Percentiles rank a stretch among this genome's conserved stretches.
phyloP scores from a whole-genome alignment of 108 stramenopile genomes.

The Cyclotella sp. region DNA sequence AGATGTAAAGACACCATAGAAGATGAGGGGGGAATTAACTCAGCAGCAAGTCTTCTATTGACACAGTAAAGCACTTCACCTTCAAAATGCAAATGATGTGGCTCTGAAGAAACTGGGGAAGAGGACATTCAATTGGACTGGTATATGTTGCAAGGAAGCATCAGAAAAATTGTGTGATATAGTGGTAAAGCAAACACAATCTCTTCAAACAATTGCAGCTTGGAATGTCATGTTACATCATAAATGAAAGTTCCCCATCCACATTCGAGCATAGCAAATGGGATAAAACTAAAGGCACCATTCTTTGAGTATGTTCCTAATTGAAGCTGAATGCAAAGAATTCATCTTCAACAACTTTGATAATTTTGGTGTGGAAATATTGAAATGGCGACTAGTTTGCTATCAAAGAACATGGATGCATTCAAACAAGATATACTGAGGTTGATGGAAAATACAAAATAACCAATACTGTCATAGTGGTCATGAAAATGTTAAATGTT shows the following conservation, averaged over 20 bases:
- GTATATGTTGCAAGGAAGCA: not conserved
- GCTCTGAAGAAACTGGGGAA: not conserved
- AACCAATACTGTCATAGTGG: too few species aligned
- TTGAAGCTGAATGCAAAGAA: too few species aligned
- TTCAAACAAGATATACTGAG: too few species aligned
- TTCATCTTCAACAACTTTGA: too few species aligned
- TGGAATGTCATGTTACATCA: not conserved
- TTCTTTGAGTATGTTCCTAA: not conserved
- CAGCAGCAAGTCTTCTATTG: not conserved
- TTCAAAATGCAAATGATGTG: not conserved
- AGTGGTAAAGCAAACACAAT: not conserved
- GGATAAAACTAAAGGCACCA: not conserved
- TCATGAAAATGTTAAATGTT: too few species aligned
- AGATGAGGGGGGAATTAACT: not conserved
- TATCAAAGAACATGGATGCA: too few species aligned
- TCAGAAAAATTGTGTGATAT: not conserved
- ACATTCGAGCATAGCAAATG: not conserved
- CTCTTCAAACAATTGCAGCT: not conserved
- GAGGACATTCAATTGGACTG: too few species aligned
- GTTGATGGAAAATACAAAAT: too few species aligned
- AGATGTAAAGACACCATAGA: not conserved
- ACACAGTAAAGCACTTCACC: not conserved
- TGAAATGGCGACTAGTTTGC: too few species aligned
- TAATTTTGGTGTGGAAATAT: too few species aligned
- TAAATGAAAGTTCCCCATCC: not conserved